Base-by-base conservation (phyloP, 352 stramenopile genomes). In the Globisporangium polare region DNA sequence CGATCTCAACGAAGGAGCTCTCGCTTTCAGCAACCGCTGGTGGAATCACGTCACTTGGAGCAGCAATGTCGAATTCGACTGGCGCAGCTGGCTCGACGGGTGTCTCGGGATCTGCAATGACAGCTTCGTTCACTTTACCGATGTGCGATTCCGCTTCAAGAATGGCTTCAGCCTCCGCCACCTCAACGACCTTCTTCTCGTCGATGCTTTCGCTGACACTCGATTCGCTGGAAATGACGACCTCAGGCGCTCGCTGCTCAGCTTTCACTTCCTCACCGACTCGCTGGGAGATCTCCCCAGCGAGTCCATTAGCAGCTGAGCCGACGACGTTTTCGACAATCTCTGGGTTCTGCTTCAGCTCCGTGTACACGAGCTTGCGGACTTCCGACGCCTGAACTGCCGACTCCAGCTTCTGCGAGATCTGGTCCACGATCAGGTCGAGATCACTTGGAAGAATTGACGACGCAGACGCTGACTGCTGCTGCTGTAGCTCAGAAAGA, bases 381-480 rank as follows among this genome's bases (percentile, higher is more conserved):
- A 67, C 61, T 24, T 62, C 61, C 26, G 61, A 67, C 15, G 61
- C 41, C 26, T 62, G 53, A 13, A 52, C 33, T 9, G 57, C 51
- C 4, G 63, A 60, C 27, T 67, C 53, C 27, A 70, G 18, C 10
- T 67, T 67, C 24, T 63, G 59, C 6, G 64, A 60, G 24, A 70
- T 70, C 37, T 56, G 64, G 17, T 67, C 52, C 18, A 70, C 64
- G 26, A 70, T 67, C 39, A 45, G 26, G 35, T 67, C 64, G 18
- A 70, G 43, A 29, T 70, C 64, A 13, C 52, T 67, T 22, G 59
- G 27, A 29, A 67, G 59, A 31, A 70, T 59, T 37, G 58, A 64
- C 22, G 47, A 15, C 10, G 27, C 26, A 10, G 52, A 33, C 17
- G 33, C 9, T 42, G 55, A 42, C 6, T 52, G 57, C 18, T 65